Evolutionary conservation across 768 basidiomycete species (phyloP), one percentile per base, ranked within the genome.

Genomic region (Pholiota molesta): DNA sequence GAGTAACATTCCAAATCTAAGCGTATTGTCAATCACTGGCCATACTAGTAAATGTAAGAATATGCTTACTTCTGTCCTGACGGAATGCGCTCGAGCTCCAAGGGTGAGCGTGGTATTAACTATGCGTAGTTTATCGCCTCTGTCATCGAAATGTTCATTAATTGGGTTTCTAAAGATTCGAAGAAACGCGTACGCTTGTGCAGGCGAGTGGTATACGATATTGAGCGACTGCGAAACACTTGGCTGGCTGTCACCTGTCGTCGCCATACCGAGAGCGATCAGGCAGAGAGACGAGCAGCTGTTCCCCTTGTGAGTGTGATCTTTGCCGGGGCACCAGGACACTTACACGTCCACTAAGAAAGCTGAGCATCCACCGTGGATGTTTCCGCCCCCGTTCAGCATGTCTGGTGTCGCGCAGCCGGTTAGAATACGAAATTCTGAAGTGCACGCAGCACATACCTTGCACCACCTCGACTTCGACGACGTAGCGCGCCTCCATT

Each of bases 1-100:
- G 74, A 1, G 81, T 84, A 17, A 70, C 69, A 58, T 82, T 86
- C 86, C 86, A 87, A 35, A 87, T 81, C 86, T 87, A 14, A 31
- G 31, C 31, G 14, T 28, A 26, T 16, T 31, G 14, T 33, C 44
- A 56, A 16, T 42, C 5, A 26, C 23, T 11, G 33, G 17, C 23
- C 37, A 39, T 3, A 19, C n/a, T n/a, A n/a, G 5, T 17, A 17
- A 4, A 13, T n/a, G 29, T 16, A 28, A 26, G 0, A 13, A 9
- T 26, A 40, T 10, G 56, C 66, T 35, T 64, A 81, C 86, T 72
- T 87, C 86, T 54, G 80, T 80, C 23, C 81, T 77, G 13, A 80
- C 78, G 1, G 85, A 81, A 35, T 81, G 72, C 2, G 76, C 75
- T 33, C 84, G 77, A 2, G 74, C 74, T 11, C 86, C 85, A 16